phyloP scores from a whole-genome alignment of 106 monocot species.

The Posidonia australis region DNA sequence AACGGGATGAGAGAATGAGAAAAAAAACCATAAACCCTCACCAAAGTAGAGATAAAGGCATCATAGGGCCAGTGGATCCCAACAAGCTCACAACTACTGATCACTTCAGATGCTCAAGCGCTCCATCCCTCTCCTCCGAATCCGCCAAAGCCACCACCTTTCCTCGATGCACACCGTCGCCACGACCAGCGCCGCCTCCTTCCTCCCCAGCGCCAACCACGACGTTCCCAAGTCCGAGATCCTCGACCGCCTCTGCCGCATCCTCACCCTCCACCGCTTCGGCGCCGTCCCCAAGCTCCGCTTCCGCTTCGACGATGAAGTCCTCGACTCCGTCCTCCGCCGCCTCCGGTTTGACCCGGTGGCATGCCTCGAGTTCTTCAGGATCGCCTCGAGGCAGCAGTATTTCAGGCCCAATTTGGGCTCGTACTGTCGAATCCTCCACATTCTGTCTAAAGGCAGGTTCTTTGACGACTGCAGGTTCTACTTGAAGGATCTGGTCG shows the following conservation, averaged over 20 bases:
- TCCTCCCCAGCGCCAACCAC: slow-evolving; percentile 2
- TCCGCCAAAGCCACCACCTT: not conserved
- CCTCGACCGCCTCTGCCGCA: slow-evolving; percentile 60
- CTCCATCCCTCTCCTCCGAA: slow-evolving; percentile 1
- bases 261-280: slow-evolving; percentile 68
- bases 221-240: slow-evolving; percentile 15
- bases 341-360: slow-evolving; percentile 54
- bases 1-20: no score
- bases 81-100: no score
- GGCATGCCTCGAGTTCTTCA: slow-evolving; percentile 62
- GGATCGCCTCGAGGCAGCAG: slow-evolving; percentile 29
- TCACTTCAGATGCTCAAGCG: slow-evolving; percentile 2
- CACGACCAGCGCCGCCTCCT: slow-evolving; percentile 9
- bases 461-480: slow-evolving; percentile 46
- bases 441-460: slow-evolving; percentile 48
- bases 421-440: slow-evolving; percentile 54
- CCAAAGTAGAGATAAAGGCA: no score
- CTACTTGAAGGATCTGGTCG: slow-evolving; percentile 29
- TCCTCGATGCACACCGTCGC: not conserved
- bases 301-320: slow-evolving; percentile 40
- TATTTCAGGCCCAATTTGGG: slow-evolving; percentile 33
- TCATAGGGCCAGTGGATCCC: no score
- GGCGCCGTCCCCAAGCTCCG: slow-evolving; percentile 44
- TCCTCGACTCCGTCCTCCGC: slow-evolving; percentile 56
- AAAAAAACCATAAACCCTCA: no score